Conservation (phyloP, 2,329 filamentous ascomycete species). For the Pyrenophora tritici-repentis region DNA sequence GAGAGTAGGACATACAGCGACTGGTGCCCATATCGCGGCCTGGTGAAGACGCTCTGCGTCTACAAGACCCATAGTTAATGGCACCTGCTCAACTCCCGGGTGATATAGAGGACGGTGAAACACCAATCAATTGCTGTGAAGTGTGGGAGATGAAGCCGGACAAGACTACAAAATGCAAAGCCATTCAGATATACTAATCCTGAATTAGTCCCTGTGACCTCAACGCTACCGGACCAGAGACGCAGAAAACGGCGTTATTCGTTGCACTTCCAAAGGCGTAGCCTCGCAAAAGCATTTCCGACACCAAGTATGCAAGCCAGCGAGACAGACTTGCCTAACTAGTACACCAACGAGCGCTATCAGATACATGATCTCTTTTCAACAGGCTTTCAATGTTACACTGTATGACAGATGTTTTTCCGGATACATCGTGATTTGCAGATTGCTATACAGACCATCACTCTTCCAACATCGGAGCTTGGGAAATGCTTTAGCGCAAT, state of each 20-base stretch:
- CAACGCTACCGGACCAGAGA: constrained; percentile 17
- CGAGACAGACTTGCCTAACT: constrained; percentile 6
- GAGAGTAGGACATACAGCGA: constrained; percentile 27
- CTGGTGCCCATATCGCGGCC: constrained; percentile 27
- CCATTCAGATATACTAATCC: constrained; percentile 23
- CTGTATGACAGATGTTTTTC: neutral
- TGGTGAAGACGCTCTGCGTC: constrained; percentile 32
- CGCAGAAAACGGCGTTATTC: constrained; percentile 11
- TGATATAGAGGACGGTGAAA: too few species aligned
- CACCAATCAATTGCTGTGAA: neutral
- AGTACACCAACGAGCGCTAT: neutral
- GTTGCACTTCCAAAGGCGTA: constrained; percentile 17
- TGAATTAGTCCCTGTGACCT: constrained; percentile 24
- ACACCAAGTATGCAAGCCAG: constrained; percentile 32
- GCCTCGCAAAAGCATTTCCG: constrained; percentile 36
- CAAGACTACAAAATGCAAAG: constrained; percentile 6
- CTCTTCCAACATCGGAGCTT: neutral
- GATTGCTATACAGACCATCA: neutral
- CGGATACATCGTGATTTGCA: neutral
- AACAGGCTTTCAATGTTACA: neutral
- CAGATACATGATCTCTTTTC: neutral
- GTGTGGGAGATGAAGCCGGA: neutral
- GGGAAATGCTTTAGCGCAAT: constrained; percentile 24
- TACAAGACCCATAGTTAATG: constrained; percentile 30
- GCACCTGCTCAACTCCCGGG: too few species aligned